Percentiles rank a stretch among this genome's conserved stretches.
Evolutionary conservation across 768 basidiomycete species (phyloP).

Genomic region (Suillus subalutaceus): DNA sequence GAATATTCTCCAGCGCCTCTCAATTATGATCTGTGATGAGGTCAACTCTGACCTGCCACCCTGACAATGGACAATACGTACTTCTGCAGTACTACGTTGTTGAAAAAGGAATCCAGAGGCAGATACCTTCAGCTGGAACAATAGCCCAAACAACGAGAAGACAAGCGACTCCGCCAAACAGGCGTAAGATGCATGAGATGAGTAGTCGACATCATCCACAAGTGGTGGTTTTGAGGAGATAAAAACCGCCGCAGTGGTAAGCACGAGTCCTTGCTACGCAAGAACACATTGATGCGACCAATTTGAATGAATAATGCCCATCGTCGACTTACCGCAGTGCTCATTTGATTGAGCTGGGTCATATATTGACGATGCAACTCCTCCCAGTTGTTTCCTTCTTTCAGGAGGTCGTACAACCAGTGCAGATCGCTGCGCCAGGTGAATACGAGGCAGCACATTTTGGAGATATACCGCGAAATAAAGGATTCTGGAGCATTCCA

Average conservation of each 20-base stretch:
- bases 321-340: not conserved
- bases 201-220: not conserved
- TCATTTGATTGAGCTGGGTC: not conserved
- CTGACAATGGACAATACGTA: not conserved
- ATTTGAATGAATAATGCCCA: not conserved
- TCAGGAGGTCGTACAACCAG: not conserved
- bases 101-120: not conserved
- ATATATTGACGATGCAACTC: not conserved
- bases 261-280: not conserved
- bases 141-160: not conserved
- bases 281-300: not conserved
- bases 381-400: not conserved
- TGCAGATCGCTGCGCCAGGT: not conserved
- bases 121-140: not conserved
- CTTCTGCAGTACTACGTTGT: not conserved
- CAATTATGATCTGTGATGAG: not conserved
- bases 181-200: not conserved
- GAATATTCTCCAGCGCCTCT: not conserved
- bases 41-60: not conserved
- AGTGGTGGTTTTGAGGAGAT: not conserved
- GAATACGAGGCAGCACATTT: not conserved
- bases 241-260: not conserved
- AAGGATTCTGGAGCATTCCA: not conserved
- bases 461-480: not conserved
- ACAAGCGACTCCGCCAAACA: not conserved